These are phyloP conservation scores for Colletotrichum lindemuthianum DNA, from an alignment of 2,329 filamentous ascomycete species.

Conservation along the genomic window DNA sequence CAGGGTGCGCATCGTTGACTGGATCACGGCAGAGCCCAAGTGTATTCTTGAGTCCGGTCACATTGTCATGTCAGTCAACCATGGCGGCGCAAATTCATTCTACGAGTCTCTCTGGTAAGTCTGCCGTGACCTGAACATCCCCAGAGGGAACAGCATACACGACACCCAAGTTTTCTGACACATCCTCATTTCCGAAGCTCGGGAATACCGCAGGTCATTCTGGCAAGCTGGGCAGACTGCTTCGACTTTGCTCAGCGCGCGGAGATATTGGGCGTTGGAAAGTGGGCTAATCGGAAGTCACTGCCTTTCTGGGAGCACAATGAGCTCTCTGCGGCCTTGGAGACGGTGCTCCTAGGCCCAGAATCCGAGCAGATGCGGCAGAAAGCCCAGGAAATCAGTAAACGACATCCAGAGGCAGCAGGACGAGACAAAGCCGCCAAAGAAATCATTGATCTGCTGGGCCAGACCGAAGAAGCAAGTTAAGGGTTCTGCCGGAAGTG, in stretches of 20 bases:
- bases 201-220: constrained; percentile 20
- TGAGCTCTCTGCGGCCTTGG: background rate
- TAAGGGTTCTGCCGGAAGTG: too few relatives aligned
- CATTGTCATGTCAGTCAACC: constrained; percentile 54
- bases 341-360: background rate
- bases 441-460: background rate
- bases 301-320: background rate
- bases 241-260: constrained; percentile 22
- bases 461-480: background rate
- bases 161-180: too few relatives aligned
- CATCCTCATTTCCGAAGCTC: background rate
- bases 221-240: constrained; percentile 22
- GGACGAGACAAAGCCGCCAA: background rate
- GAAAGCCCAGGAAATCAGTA: background rate
- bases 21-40: constrained; percentile 51
- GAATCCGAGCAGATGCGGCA: background rate
- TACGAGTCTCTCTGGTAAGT: constrained; percentile 48
- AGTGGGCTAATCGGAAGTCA: constrained; percentile 36
- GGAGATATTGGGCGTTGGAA: constrained; percentile 24
- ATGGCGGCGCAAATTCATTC: constrained; percentile 58
- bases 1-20: constrained; percentile 49
- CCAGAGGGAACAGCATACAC: too few relatives aligned
- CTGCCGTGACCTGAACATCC: too few relatives aligned
- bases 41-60: constrained; percentile 48
- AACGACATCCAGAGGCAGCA: constrained; percentile 2